Base-by-base conservation (phyloP, 768 basidiomycete species). In the Gymnopilus junonius region DNA sequence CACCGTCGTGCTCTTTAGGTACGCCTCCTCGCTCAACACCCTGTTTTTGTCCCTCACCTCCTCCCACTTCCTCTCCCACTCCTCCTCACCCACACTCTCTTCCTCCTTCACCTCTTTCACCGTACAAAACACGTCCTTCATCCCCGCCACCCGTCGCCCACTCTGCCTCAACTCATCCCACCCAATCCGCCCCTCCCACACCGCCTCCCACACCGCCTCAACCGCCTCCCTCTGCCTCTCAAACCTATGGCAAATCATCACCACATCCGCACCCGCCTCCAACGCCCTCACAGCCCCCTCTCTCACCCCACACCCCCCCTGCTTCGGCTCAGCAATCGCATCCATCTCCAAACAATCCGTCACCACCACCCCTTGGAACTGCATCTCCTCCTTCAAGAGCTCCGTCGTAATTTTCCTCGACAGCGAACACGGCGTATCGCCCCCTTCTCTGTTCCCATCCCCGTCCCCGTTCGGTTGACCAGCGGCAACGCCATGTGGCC, bases 261-360 rank as follows among this genome's bases (percentile, higher is more conserved):
- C 87, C n/a, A 92, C 74, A 60, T 92, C 91, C 15, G 86, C 87
- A 3, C 90, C 90, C 0, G 90, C 89, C 51, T 77, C 76, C 43
- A 91, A 69, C 4, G 85, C 83, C 62, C 79, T 70, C 17, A 90
- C 81, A 0, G 88, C 86, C 5, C 87, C 89, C 40, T 77, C 78
- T 58, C 82, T 80, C 3, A 81, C 75, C 6, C 86, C 86, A 62
- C 75, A 76, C 17, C 76, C 79, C 5, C 81, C 82, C 56, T 77
- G 73, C 11, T 80, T 76, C 17, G 76, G 75, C 29, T 81, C 78
- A 0, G 85, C 81, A 15, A 91, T 83, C 11, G 91, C 89, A 51
- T 87, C 87, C 90, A 92, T 91, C 75, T 91, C 90, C 23, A 92
- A 74, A 68, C 90, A 91, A 69, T 91, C 90, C 1, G 90, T 91